Conservation (phyloP, 148 eudicot genomes). For the Chenopodium quinoa region DNA sequence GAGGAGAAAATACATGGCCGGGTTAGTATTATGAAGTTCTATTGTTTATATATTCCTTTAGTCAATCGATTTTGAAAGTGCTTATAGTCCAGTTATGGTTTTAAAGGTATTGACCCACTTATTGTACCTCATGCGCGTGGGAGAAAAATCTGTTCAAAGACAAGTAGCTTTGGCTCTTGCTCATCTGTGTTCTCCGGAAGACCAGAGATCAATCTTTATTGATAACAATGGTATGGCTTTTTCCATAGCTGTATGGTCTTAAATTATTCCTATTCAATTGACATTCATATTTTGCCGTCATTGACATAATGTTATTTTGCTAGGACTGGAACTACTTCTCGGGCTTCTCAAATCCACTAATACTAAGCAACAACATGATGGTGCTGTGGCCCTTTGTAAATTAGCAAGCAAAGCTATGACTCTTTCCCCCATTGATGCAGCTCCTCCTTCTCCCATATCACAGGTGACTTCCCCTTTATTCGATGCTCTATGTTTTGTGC, state of each 20-base stretch:
- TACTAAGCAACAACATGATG: conserved; percentile 56
- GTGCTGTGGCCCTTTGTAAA: conserved; percentile 62
- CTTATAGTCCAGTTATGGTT: not conserved
- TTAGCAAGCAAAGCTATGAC: conserved; percentile 62
- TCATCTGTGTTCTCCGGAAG: conserved; percentile 82
- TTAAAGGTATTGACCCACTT: conserved; percentile 65
- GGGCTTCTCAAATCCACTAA: conserved; percentile 63
- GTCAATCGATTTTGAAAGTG: not conserved
- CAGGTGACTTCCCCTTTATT: conserved; percentile 41
- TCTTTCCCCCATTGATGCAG: conserved; percentile 59
- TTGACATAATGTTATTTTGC: not conserved
- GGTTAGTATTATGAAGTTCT: conserved; percentile 39
- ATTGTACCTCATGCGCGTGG: conserved; percentile 72
- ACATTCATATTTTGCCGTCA: not conserved
- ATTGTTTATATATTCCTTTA: conserved; percentile 9
- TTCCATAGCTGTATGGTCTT: not conserved
- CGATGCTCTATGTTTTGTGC: not conserved
- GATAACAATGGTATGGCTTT: conserved; percentile 54
- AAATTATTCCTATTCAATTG: not conserved
- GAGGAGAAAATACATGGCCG: conserved; percentile 93
- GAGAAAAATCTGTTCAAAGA: conserved; percentile 61
- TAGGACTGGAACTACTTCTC: conserved; percentile 64
- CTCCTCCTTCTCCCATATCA: conserved; percentile 75
- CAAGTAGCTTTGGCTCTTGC: conserved; percentile 88
- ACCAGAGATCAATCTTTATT: conserved; percentile 64